These are phyloP conservation scores for Rhizophora apiculata DNA, from an alignment of 345 rosid genomes.

Conservation along the genomic window DNA sequence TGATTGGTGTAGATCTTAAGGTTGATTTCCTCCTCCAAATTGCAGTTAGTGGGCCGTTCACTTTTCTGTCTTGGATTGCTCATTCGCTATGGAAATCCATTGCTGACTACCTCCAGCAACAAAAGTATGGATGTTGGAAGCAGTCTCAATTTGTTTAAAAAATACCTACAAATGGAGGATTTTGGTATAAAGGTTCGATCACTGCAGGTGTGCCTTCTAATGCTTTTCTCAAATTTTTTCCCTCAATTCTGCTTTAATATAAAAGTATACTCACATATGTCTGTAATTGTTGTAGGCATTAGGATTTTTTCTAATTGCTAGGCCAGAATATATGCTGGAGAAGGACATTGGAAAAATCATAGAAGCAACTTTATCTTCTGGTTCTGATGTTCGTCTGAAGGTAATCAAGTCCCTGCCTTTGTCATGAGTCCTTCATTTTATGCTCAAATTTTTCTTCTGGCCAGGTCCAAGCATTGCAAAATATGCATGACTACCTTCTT, in stretches of 20 bases:
- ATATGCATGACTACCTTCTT: slow-evolving; percentile 90
- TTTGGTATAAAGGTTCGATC: slow-evolving; percentile 80
- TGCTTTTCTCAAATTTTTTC: slow-evolving; percentile 3
- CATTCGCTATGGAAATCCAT: slow-evolving; percentile 84
- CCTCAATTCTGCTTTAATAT: slow-evolving; percentile 12
- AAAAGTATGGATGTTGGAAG: slow-evolving; percentile 52
- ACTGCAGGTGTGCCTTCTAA: slow-evolving; percentile 62
- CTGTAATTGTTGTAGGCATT: slow-evolving; percentile 63
- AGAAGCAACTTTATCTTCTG: slow-evolving; percentile 64
- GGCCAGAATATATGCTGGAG: slow-evolving; percentile 97
- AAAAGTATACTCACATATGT: slow-evolving; percentile 9
- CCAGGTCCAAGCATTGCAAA: slow-evolving; percentile 94
- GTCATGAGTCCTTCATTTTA: slow-evolving; percentile 9
- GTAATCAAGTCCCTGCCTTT: slow-evolving; percentile 34
- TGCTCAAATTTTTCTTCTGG: slow-evolving; percentile 29
- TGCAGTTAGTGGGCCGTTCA: slow-evolving; percentile 81
- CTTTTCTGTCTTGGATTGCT: slow-evolving; percentile 97
- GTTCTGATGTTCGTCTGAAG: slow-evolving; percentile 80
- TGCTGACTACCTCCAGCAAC: slow-evolving; percentile 47
- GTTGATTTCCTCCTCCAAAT: not conserved
- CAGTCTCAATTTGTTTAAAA: slow-evolving; percentile 68
- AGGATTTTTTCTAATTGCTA: slow-evolving; percentile 89
- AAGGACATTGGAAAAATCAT: slow-evolving; percentile 81
- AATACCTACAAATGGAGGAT: slow-evolving; percentile 75
- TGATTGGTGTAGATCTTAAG: not conserved